Evolutionary conservation across 176 grass and related monocot species (phyloP).

Genomic region (Triticum timopheevii): DNA sequence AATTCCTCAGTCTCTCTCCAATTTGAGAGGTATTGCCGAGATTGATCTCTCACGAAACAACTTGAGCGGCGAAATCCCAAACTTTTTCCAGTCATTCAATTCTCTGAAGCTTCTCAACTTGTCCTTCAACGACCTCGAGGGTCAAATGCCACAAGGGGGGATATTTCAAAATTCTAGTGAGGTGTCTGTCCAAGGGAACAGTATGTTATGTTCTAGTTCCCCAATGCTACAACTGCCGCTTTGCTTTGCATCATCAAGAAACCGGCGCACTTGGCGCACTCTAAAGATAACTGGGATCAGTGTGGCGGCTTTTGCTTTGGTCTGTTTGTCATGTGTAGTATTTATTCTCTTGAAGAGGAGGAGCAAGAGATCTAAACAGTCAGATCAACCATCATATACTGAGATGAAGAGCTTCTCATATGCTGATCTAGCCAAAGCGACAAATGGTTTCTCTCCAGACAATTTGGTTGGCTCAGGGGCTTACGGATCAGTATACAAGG

Average conservation of each 20-base stretch:
- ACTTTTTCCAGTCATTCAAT: not conserved
- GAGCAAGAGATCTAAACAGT: not conserved
- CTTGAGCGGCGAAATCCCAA: constrained; percentile 31
- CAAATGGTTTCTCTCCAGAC: constrained; percentile 25
- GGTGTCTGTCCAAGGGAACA: constrained; percentile 28
- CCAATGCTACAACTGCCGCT: constrained; percentile 18
- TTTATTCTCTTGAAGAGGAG: not conserved
- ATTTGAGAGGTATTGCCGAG: not conserved
- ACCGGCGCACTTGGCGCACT: not conserved
- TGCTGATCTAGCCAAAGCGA: constrained; percentile 18
- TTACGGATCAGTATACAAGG: too few relatives aligned
- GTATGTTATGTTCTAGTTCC: constrained; percentile 16
- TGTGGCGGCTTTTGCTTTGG: not conserved
- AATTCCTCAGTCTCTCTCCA: constrained; percentile 1
- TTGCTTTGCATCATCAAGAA: not conserved
- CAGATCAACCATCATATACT: not conserved
- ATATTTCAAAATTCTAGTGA: constrained; percentile 26
- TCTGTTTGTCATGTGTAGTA: not conserved
- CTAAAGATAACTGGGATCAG: not conserved
- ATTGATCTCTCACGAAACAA: constrained; percentile 37
- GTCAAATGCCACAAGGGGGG: constrained; percentile 25
- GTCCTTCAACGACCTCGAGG: constrained; percentile 4
- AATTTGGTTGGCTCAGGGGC: not conserved
- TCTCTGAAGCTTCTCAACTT: constrained; percentile 27
- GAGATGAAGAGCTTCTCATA: constrained; percentile 30